A percentile compares a stretch with the other conserved stretches of the same genome.
Evolutionary conservation across 2,329 filamentous ascomycete species (phyloP).

Genomic region (Botrytis medusae): DNA sequence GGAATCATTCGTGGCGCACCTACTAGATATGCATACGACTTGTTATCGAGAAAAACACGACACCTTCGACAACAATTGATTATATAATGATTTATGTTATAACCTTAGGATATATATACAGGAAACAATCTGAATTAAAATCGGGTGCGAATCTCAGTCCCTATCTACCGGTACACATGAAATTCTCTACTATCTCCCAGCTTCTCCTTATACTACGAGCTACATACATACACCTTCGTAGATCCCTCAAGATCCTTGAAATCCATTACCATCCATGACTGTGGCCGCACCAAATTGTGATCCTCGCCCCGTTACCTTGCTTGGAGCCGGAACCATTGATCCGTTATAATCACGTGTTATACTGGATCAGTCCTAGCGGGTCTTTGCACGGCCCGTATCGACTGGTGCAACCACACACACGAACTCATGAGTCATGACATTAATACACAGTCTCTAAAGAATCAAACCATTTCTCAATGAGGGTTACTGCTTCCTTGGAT

Average conservation of each 20-base stretch:
- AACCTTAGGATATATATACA: not conserved
- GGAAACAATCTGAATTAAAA: not conserved
- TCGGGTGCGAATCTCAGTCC: too few species aligned
- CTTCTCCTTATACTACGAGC: too few species aligned
- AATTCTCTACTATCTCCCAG: not conserved
- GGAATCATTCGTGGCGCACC: too few species aligned
- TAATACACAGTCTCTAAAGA: not conserved
- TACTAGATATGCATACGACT: not conserved
- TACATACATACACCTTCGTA: too few species aligned
- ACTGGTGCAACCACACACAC: not conserved
- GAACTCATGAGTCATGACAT: not conserved
- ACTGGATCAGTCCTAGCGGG: not conserved
- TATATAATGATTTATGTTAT: too few species aligned
- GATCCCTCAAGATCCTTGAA: not conserved
- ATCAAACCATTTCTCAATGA: not conserved
- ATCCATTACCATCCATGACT: not conserved
- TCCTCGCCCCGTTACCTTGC: not conserved
- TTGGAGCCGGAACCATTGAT: not conserved
- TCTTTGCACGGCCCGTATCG: too few species aligned
- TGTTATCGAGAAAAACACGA: not conserved
- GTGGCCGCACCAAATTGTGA: not conserved
- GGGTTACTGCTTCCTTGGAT: not conserved
- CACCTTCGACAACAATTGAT: not conserved
- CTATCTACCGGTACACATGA: not conserved
- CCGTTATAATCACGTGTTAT: rapidly evolving